A percentile compares a stretch with the other conserved stretches of the same genome.
Evolutionary conservation across 805 yeast genomes (phyloP).

Genomic region (Wickerhamiella dianesei): DNA sequence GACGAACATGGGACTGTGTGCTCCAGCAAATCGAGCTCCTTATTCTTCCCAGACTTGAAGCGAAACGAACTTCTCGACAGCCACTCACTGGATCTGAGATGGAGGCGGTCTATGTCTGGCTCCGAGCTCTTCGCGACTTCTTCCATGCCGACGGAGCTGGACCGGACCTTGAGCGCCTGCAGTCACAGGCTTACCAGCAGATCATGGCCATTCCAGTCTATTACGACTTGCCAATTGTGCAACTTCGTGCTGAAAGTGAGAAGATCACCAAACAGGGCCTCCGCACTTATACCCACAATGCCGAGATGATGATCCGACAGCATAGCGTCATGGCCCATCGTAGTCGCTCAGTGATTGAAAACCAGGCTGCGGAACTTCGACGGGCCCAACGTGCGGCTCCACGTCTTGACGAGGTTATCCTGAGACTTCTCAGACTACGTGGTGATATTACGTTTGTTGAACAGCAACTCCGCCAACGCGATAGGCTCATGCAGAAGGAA

Average conservation of each 20-base stretch:
- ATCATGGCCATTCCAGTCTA: slow-evolving; percentile 49
- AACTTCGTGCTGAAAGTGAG: slow-evolving; percentile 46
- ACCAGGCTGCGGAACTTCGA: slow-evolving; percentile 33
- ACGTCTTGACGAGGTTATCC: slow-evolving; percentile 48
- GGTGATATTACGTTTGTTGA: slow-evolving; percentile 49
- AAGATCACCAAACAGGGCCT: slow-evolving; percentile 39
- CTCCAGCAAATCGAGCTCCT: slow-evolving; percentile 56
- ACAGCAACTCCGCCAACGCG: slow-evolving; percentile 47
- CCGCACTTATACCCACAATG: slow-evolving; percentile 31
- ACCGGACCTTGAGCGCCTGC: slow-evolving; percentile 51
- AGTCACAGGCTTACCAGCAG: slow-evolving; percentile 49
- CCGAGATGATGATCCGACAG: slow-evolving; percentile 41
- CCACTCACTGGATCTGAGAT: slow-evolving; percentile 31
- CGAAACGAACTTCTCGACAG: slow-evolving; percentile 19
- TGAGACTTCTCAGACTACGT: slow-evolving; percentile 56
- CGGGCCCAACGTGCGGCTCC: slow-evolving; percentile 36
- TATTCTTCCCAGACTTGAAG: slow-evolving; percentile 53
- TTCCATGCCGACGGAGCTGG: slow-evolving; percentile 76
- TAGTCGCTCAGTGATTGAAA: slow-evolving; percentile 40
- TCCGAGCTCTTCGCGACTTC: slow-evolving; percentile 54
- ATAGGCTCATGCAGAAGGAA: slow-evolving; percentile 39
- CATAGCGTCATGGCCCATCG: slow-evolving; percentile 64
- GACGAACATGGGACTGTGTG: slow-evolving; percentile 69
- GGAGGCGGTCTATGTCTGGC: slow-evolving; percentile 59
- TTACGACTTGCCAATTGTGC: slow-evolving; percentile 39